Percentiles rank a stretch among this genome's conserved stretches.
These are phyloP conservation scores for Lactarius vividus DNA, from an alignment of 768 basidiomycete species.

Conservation along the genomic window DNA sequence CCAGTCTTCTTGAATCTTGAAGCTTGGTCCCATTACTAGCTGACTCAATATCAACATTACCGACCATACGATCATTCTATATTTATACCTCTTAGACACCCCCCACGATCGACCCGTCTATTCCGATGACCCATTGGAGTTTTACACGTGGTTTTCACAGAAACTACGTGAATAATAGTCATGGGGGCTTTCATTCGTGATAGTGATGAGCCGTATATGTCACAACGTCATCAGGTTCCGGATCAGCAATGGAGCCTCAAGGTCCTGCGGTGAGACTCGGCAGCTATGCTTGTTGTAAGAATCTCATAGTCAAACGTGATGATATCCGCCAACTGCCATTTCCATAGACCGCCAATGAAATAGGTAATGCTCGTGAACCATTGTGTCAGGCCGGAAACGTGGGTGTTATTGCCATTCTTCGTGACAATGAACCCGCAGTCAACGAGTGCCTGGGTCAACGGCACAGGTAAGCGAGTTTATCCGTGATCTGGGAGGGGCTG, in stretches of 20 bases:
- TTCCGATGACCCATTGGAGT: background rate
- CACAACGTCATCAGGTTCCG: background rate
- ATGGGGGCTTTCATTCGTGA: background rate
- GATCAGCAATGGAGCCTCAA: background rate
- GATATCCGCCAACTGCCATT: background rate
- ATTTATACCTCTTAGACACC: background rate
- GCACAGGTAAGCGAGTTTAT: background rate
- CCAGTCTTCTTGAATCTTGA: background rate
- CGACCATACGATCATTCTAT: background rate
- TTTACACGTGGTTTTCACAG: background rate
- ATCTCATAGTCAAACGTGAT: background rate
- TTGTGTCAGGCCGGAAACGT: background rate
- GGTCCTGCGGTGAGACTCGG: background rate
- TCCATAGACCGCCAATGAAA: background rate
- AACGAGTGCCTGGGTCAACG: background rate
- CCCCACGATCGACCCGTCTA: background rate
- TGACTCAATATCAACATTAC: background rate
- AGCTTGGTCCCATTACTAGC: background rate
- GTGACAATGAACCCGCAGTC: background rate
- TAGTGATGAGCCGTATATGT: background rate
- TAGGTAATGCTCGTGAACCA: background rate
- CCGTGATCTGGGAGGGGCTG: background rate
- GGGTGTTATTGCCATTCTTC: background rate
- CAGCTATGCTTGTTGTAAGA: background rate
- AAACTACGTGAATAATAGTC: background rate